A percentile compares a stretch with the other conserved stretches of the same genome.
Evolutionary conservation across 148 eudicot species (phyloP).

Genomic region (Hydrangea macrophylla): DNA sequence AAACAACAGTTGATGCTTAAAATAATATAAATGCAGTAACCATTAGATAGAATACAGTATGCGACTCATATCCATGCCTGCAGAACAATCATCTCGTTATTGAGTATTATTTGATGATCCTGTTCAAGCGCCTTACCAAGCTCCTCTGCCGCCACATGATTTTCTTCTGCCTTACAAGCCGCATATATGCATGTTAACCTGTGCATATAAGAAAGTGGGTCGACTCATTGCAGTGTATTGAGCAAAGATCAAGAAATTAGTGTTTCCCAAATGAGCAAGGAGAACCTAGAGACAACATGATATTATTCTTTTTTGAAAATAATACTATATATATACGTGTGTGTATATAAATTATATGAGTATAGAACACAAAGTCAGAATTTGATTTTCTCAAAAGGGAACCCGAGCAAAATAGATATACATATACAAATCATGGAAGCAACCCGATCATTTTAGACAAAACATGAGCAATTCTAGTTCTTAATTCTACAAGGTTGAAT

Average conservation of each 20-base stretch:
- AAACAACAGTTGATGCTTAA: constrained; percentile 17
- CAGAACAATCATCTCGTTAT: constrained; percentile 94
- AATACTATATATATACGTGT: not conserved
- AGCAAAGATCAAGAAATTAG: not conserved
- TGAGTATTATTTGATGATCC: constrained; percentile 82
- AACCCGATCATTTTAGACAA: too few relatives aligned
- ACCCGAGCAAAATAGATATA: too few relatives aligned
- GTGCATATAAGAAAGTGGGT: constrained; percentile 14
- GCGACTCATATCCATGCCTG: constrained; percentile 51
- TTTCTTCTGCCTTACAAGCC: constrained; percentile 99
- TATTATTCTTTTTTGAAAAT: not conserved
- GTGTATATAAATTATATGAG: not conserved
- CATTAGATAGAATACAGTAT: not conserved
- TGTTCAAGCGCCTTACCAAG: constrained; percentile 91
- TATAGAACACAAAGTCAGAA: not conserved
- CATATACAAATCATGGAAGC: too few relatives aligned
- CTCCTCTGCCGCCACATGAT: constrained; percentile 97
- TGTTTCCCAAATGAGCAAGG: constrained; percentile 2
- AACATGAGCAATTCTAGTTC: too few relatives aligned
- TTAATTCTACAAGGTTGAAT: too few relatives aligned
- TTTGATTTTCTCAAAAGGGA: not conserved
- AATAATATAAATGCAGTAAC: constrained; percentile 11
- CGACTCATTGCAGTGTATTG: not conserved
- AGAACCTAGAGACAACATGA: not conserved
- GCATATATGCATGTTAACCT: constrained; percentile 96